Conservation (phyloP, 176 grass and related monocot species). For the Oryza punctata region DNA sequence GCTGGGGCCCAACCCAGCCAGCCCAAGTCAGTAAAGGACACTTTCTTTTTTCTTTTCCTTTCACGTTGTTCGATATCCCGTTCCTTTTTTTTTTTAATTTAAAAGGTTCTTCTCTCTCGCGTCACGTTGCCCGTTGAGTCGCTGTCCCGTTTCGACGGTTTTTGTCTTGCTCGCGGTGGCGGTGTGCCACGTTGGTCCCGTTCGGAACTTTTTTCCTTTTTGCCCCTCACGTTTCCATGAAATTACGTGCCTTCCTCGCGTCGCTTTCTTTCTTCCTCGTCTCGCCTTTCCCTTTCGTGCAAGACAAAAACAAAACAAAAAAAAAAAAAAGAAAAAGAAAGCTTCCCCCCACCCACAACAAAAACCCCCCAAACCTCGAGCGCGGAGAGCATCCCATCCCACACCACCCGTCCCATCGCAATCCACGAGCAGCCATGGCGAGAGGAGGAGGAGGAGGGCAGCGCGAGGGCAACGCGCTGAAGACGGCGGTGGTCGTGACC, state of each 20-base stretch:
- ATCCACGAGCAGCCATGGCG: constrained; percentile 56
- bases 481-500: constrained; percentile 74
- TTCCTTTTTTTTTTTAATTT: not conserved
- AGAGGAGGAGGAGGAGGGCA: constrained; percentile 36
- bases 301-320: constrained; percentile 5
- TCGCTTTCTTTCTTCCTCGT: constrained; percentile 33
- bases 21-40: not conserved
- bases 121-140: not conserved
- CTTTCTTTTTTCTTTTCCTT: not conserved
- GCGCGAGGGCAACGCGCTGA: constrained; percentile 63
- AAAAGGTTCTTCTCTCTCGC: not conserved
- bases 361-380: constrained; percentile 32
- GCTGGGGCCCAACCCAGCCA: not conserved
- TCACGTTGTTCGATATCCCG: not conserved
- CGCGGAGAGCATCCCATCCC: constrained; percentile 19
- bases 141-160: not conserved
- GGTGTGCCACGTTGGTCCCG: not conserved
- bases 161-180: not conserved
- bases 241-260: not conserved
- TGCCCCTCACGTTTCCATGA: not conserved
- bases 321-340: not conserved
- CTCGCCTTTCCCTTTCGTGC: constrained; percentile 38
- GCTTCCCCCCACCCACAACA: not conserved
- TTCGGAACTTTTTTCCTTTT: not conserved
- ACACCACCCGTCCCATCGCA: constrained; percentile 26